Evolutionary conservation across 768 basidiomycete genomes (phyloP).

Genomic region (Tricholoma bakamatsutake): DNA sequence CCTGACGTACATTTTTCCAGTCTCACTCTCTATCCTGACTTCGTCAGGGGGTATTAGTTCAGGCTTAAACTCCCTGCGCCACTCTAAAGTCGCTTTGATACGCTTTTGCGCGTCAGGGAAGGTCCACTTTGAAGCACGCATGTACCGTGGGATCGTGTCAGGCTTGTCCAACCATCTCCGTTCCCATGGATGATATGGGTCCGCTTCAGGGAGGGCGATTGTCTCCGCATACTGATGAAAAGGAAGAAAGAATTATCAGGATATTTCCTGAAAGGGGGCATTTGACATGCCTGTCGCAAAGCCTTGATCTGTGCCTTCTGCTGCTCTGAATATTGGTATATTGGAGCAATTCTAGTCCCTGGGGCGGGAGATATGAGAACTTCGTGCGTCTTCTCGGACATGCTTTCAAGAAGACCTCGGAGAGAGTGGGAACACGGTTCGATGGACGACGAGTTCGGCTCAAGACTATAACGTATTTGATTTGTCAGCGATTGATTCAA

Average conservation of each 20-base stretch:
- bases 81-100: constrained; percentile 73
- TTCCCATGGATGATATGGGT: constrained; percentile 77
- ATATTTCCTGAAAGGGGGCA: neutral
- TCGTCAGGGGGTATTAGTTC: constrained; percentile 81
- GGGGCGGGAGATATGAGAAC: constrained; percentile 53
- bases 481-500: neutral
- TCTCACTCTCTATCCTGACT: constrained; percentile 72
- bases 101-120: constrained; percentile 70
- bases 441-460: neutral
- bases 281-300: constrained; percentile 50
- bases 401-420: constrained; percentile 7
- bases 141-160: constrained; percentile 69
- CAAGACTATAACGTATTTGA: neutral
- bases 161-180: constrained; percentile 64
- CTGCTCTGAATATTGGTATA: constrained; percentile 55
- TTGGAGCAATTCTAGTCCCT: constrained; percentile 47
- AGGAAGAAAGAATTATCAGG: neutral
- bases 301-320: constrained; percentile 55
- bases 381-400: constrained; percentile 22
- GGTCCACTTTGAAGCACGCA: constrained; percentile 85
- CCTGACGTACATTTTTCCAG: constrained; percentile 75
- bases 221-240: constrained; percentile 55
- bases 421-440: neutral
- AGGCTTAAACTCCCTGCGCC: constrained; percentile 81
- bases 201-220: constrained; percentile 56